These are phyloP conservation scores for Penicillium capsulatum DNA, from an alignment of 2,329 filamentous ascomycete genomes.

Conservation along the genomic window DNA sequence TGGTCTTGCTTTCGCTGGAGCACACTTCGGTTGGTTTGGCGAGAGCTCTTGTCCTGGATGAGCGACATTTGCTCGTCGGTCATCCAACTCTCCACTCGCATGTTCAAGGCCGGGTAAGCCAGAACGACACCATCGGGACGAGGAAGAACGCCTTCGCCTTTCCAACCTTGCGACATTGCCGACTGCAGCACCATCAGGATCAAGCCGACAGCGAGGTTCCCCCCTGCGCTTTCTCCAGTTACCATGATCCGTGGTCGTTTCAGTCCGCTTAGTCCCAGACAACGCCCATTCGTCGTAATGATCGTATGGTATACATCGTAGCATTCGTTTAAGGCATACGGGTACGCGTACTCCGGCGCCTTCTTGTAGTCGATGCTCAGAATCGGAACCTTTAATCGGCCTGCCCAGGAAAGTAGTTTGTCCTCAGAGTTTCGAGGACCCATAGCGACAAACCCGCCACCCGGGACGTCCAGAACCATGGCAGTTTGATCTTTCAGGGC, in stretches of 20 bases:
- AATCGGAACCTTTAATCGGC: slow-evolving; percentile 80
- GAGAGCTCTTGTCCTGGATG: slow-evolving; percentile 75
- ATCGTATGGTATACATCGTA: slow-evolving; percentile 79
- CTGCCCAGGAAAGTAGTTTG: slow-evolving; percentile 87
- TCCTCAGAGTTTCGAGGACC: slow-evolving; percentile 91
- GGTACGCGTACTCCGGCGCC: slow-evolving; percentile 78
- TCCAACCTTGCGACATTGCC: slow-evolving; percentile 54
- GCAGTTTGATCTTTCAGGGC: slow-evolving; percentile 72
- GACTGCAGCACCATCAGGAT: slow-evolving; percentile 87
- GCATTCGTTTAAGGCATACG: slow-evolving; percentile 80
- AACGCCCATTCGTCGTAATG: slow-evolving; percentile 66
- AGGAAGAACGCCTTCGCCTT: slow-evolving; percentile 60
- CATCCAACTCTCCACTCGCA: slow-evolving; percentile 99
- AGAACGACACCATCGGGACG: slow-evolving; percentile 75
- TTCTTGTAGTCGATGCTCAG: slow-evolving; percentile 89
- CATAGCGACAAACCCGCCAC: slow-evolving; percentile 96
- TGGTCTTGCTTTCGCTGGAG: slow-evolving; percentile 82
- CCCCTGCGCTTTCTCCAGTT: slow-evolving; percentile 76
- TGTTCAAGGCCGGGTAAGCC: slow-evolving; percentile 85
- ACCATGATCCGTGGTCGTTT: slow-evolving; percentile 65
- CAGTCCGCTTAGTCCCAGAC: slow-evolving; percentile 68
- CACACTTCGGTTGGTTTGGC: slow-evolving; percentile 73
- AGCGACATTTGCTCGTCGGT: slow-evolving; percentile 95
- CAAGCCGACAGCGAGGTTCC: slow-evolving; percentile 73
- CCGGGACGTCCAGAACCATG: slow-evolving; percentile 83